phyloP scores from a whole-genome alignment of 768 basidiomycete species.

The Pleurotus tuoliensis region DNA sequence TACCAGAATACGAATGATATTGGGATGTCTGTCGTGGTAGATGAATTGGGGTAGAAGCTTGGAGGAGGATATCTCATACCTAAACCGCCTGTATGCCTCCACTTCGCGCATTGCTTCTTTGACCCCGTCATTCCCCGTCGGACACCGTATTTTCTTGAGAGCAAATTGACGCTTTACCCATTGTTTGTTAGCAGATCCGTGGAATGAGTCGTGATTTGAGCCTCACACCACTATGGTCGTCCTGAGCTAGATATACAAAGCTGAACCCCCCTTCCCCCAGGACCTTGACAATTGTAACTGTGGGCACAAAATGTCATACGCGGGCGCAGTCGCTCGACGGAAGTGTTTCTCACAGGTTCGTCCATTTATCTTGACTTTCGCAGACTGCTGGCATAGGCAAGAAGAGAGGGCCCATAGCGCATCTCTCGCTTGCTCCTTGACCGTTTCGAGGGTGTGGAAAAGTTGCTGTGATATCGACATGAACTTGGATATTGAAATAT shows the following conservation, averaged over 20 bases:
- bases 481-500: no score
- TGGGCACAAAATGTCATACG: background rate
- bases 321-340: background rate
- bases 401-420: constrained; percentile 78
- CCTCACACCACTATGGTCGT: constrained; percentile 79
- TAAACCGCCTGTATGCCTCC: constrained; percentile 93
- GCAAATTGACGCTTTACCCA: constrained; percentile 78
- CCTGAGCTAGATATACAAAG: constrained; percentile 85
- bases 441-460: constrained; percentile 45
- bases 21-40: constrained; percentile 66
- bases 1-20: constrained; percentile 93
- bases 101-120: constrained; percentile 87
- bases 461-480: constrained; percentile 31
- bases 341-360: constrained; percentile 68
- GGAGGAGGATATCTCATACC: constrained; percentile 44
- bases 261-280: constrained; percentile 97
- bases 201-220: background rate
- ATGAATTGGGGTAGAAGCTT: constrained; percentile 4
- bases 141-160: constrained; percentile 95
- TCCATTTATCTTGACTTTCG: constrained; percentile 93
- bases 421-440: constrained; percentile 78
- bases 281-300: constrained; percentile 87
- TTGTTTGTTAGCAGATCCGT: background rate
- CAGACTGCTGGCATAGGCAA: constrained; percentile 75
- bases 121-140: constrained; percentile 82